A percentile compares a stretch with the other conserved stretches of the same genome.
Conservation (phyloP, 1,284 basidiomycete genomes). For the Melampsora larici-populina region DNA sequence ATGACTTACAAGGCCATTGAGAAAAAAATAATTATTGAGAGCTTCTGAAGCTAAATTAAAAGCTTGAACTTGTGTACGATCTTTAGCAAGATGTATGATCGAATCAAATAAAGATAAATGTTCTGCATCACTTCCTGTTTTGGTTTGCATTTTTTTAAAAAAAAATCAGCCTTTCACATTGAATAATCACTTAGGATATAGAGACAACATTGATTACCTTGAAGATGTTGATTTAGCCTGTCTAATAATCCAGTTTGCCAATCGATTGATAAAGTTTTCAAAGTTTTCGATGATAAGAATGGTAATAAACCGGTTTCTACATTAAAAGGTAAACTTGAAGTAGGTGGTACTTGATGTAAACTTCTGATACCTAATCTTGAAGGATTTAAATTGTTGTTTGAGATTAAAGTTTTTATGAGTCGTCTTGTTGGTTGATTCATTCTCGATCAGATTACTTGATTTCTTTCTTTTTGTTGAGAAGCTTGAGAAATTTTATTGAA, state of each 20-base stretch:
- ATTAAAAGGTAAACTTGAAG: constrained; percentile 16
- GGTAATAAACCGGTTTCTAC: constrained; percentile 18
- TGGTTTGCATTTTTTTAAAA: background rate
- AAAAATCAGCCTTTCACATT: background rate
- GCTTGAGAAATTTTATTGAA: too few relatives aligned
- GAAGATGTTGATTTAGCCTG: constrained; percentile 27
- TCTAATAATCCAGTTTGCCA: constrained; percentile 38
- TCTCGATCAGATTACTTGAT: too few relatives aligned
- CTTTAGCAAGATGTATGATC: constrained; percentile 37
- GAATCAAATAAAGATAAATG: constrained; percentile 28
- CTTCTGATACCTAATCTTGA: background rate
- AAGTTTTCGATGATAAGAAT: constrained; percentile 25
- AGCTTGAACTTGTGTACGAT: constrained; percentile 13
- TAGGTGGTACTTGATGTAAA: constrained; percentile 16
- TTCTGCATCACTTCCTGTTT: constrained; percentile 17
- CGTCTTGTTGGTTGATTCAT: too few relatives aligned
- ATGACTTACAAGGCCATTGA: constrained; percentile 30
- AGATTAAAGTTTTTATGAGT: background rate
- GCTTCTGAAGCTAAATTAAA: constrained; percentile 42
- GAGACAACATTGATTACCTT: constrained; percentile 4
- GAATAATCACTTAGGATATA: background rate
- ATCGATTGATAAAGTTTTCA: constrained; percentile 24
- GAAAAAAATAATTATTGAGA: constrained; percentile 40
- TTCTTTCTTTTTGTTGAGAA: too few relatives aligned
- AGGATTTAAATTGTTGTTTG: too few relatives aligned